Evolutionary conservation across 768 basidiomycete species (phyloP), one percentile per base, ranked within the genome.

Genomic region (Boletus reticulatus): DNA sequence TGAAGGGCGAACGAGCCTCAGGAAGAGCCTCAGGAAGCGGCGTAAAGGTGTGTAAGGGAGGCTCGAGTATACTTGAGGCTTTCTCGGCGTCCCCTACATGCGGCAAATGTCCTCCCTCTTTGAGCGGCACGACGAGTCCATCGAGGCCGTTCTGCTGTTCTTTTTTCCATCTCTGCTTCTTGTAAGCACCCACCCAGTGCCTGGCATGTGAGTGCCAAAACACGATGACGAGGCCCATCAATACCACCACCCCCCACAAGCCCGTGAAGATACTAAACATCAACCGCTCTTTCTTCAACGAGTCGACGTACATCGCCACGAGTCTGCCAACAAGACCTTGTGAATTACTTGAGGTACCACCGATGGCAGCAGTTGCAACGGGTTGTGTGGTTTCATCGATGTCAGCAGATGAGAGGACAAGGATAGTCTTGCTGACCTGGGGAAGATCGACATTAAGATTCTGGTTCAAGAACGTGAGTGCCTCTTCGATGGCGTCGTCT

Each of bases 391-490:
- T 84, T 62, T 94, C 92, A 64, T 89, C 76, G 53, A 95, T 84
- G 4, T 81, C 75, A 4, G 71, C 68, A 4, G 85, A 84, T 1
- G 92, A 92, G 51, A 97, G 81, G 31, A 94, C 77, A 45, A 98
- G 85, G 29, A 86, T 78, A 38, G 80, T 79, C 48, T 88, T 76
- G 55, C 92, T 88, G 53, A 98, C 80, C 44, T 81, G 83, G 0
- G 94, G 89, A 55, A 98, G 79, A 63, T 90, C 73, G 64, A 98
- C 77, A 46, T 85, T 77, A 45, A 95, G 84, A 73, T 97, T 92
- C 59, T 93, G 76, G 67, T 96, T 87, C 59, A 98, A 76, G 80
- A 96, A 98, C 0, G 94, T 98, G 39, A 97, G 77, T 6, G 89
- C 94, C 17, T 84, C 79, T 72, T 95, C 92, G 64, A 98, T 78